Base-by-base conservation (phyloP, 805 yeast genomes). In the Wickerhamiella lipophila region DNA sequence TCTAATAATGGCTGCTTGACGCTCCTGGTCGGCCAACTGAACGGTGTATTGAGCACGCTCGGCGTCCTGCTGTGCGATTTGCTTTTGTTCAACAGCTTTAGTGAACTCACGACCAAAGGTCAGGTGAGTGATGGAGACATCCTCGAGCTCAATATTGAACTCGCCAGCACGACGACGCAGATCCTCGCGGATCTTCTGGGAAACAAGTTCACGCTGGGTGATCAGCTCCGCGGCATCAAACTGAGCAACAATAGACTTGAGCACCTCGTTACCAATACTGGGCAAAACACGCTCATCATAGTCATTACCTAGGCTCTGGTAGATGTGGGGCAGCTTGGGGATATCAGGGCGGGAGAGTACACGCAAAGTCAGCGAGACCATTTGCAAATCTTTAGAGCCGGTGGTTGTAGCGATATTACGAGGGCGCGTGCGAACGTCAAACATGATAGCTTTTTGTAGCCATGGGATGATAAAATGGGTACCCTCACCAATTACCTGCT, bases 41-140 rank as follows among this genome's bases (percentile, higher is more conserved):
- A 92, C 96, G 47, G 85, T 72, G 63, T 78, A 92, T 61, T 82
- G 83, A 51, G 97, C 96, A 57, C 98, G 77, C 71, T 92, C 97
- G 21, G 98, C 97, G 64, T 92, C 98, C 69, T 92, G 98, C 70
- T 92, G 98, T 27, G 98, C 98, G 68, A 92, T 94, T 69, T 92
- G 97, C 66, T 92, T 92, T 70, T 85, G 95, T 70, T 92, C 98
- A 52, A 92, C 98, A 29, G 98, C 97, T 67, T 84, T 88, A 49
- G 98, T 92, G 72, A 92, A 92, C 64, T 92, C 98, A 55, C 75
- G 76, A 48, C 98, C 97, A 65, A 92, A 92, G 0, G 96, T 85
- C 85, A 92, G 81, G 68, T 92, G 98, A 13, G 98, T 92, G 57
- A 92, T 92, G 22, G 96, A 84, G 47, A 92, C 98, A 68, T 92